phyloP scores from a whole-genome alignment of 2,329 filamentous ascomycete genomes.

The Aspergillus unguis region DNA sequence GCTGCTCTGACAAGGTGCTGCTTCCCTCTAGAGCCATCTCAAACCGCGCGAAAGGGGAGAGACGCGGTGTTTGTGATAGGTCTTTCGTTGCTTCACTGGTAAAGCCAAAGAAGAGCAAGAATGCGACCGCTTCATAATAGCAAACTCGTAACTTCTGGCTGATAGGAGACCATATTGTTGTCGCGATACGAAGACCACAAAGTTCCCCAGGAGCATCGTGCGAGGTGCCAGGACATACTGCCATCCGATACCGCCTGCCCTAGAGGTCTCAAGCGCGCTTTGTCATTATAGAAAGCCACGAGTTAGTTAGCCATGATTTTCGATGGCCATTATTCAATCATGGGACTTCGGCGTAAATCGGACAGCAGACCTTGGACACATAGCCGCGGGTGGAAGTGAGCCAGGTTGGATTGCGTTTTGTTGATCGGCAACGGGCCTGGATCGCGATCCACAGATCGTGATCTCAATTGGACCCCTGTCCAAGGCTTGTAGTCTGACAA shows the following conservation, averaged over 20 bases:
- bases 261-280: not conserved
- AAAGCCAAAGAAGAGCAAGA: not conserved
- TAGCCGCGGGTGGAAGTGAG: not conserved
- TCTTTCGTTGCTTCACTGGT: not conserved
- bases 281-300: not conserved
- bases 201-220: not conserved
- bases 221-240: not conserved
- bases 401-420: not conserved
- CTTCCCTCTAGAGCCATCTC: conserved; percentile 5
- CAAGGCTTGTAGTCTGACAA: not conserved
- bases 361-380: not conserved
- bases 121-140: not conserved
- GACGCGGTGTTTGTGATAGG: not conserved
- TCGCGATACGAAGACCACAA: not conserved
- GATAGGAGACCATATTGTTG: not conserved
- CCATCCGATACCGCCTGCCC: not conserved
- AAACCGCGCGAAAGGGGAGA: not conserved
- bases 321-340: not conserved
- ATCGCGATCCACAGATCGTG: not conserved
- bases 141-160: not conserved
- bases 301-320: not conserved
- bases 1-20: conserved; percentile 5
- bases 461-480: not conserved
- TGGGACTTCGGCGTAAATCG: not conserved
- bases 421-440: not conserved